Evolutionary conservation across 306 rosid genomes (phyloP), one percentile per base, ranked within the genome.

Genomic region (Prunus padus): DNA sequence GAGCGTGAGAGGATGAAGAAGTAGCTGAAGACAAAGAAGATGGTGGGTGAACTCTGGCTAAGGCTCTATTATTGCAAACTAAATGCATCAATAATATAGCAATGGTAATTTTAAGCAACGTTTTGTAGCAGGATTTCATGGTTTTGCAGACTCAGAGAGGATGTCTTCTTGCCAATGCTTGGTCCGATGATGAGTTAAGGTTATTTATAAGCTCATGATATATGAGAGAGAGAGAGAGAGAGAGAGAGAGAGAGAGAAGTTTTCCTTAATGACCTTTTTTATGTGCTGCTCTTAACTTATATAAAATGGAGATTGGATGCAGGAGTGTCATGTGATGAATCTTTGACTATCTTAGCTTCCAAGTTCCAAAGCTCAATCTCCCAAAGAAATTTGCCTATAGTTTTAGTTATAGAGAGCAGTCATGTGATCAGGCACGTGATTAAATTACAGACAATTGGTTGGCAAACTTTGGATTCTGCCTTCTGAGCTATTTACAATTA

Each of bases 391-490:
- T 70, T 22, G 76, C 56, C 46, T 19, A 56, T 49, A 72, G 77
- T 71, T 79, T 77, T 76, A 45, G 52, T 56, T 54, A 63, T 46
- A 22, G 57, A 70, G 51, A 40, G 78, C 23, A 25, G 59, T 70
- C 92, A 89, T 86, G 95, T 90, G 95, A 81, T 79, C 52, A 82
- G 67, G 77, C 91, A 92, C 93, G 89, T 90, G 97, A 80, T 82
- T 74, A 73, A 77, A 65, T 78, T 56, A 62, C 67, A 80, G 40
- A 20, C 65, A 70, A 77, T 76, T 80, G 81, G 89, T 49, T 82
- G 89, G 81, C 84, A 81, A 70, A 72, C 97, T 84, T 90, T 87
- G 96, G 97, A 91, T 93, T 85, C 97, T 85, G 69, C 85, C 40
- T 55, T 37, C 25, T 69, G 62, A 76, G 65, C 73, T 22, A 66